phyloP scores from a whole-genome alignment of 1,284 basidiomycete species.

The Melampsora occidentalis region DNA sequence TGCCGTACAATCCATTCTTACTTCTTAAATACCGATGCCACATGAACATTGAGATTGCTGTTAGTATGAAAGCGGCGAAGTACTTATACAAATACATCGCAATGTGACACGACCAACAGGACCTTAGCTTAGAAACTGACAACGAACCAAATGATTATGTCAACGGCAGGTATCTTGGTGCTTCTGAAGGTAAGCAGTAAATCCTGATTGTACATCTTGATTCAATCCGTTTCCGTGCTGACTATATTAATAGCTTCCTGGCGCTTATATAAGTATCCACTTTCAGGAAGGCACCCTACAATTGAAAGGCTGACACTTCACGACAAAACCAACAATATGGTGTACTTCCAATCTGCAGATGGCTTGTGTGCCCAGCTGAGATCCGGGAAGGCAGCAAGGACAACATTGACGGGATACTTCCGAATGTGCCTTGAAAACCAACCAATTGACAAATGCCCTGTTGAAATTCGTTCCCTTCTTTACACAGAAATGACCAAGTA shows the following conservation, averaged over 20 bases:
- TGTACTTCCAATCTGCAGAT: not conserved
- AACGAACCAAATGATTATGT: not conserved
- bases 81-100: constrained; percentile 29
- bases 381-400: not conserved
- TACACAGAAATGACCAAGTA: too few species aligned
- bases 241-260: not conserved
- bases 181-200: constrained; percentile 33
- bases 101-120: constrained; percentile 8
- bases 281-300: not conserved
- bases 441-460: too few species aligned
- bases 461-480: too few species aligned
- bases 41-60: constrained; percentile 11
- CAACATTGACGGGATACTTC: not conserved
- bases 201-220: too few species aligned
- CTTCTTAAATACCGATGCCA: too few species aligned
- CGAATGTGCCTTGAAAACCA: too few species aligned
- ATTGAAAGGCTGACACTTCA: not conserved
- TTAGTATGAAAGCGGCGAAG: constrained; percentile 6
- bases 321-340: not conserved
- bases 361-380: not conserved
- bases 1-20: constrained; percentile 52
- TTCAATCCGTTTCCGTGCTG: too few species aligned
- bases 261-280: not conserved
- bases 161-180: not conserved
- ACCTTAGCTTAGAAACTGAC: not conserved